Evolutionary conservation across 169 alveolate species (phyloP).

Genomic region (Babesia ovata): DNA sequence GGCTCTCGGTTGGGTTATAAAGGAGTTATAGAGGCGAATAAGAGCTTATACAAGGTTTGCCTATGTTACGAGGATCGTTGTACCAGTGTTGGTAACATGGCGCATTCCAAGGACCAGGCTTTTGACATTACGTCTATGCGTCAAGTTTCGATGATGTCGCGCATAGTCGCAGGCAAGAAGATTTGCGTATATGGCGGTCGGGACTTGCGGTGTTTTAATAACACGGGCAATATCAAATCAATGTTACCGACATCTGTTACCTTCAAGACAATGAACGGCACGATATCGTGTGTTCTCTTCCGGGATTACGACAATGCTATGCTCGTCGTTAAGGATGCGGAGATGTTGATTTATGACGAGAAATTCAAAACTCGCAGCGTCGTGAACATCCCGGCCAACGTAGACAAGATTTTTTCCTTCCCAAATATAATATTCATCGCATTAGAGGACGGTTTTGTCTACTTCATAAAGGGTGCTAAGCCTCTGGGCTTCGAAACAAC

Average conservation of each 20-base stretch:
- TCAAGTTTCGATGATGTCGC: not conserved
- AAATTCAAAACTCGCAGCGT: not conserved
- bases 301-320: not conserved
- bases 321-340: slow-evolving; percentile 24
- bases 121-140: slow-evolving; percentile 37
- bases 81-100: slow-evolving; percentile 32
- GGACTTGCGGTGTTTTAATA: slow-evolving; percentile 27
- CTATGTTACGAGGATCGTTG: slow-evolving; percentile 40
- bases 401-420: slow-evolving; percentile 28
- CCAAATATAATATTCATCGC: slow-evolving; percentile 15
- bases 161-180: not conserved
- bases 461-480: not conserved
- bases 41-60: slow-evolving; percentile 44
- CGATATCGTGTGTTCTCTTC: slow-evolving; percentile 8
- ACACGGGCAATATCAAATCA: slow-evolving; percentile 2
- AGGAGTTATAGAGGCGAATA: slow-evolving; percentile 17
- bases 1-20: slow-evolving; percentile 3
- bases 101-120: slow-evolving; percentile 12
- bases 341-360: slow-evolving; percentile 8
- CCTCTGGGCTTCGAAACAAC: not conserved
- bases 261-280: not conserved
- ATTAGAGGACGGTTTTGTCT: not conserved
- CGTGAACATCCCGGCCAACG: not conserved
- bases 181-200: slow-evolving; percentile 46
- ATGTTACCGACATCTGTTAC: not conserved